Percentiles rank a stretch among this genome's conserved stretches.
phyloP scores from a whole-genome alignment of 495 filamentous ascomycete species.

The Bathelium albidoporum region DNA sequence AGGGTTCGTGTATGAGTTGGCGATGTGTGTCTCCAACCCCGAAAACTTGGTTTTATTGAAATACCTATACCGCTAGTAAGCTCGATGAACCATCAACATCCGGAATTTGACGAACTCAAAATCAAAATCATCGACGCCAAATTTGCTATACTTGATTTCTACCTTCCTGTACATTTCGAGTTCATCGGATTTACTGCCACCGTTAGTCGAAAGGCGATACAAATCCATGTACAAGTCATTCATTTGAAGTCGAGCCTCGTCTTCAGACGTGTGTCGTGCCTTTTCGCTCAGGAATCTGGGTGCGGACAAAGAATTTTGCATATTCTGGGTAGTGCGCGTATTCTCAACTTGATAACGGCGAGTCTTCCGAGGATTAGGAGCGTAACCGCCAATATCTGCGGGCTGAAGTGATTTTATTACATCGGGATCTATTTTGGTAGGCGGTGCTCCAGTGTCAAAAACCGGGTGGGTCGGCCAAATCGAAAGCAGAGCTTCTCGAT shows the following conservation, averaged over 20 bases:
- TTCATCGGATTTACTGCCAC: slow-evolving; percentile 55
- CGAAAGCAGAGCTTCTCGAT: slow-evolving; percentile 76
- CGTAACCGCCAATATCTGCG: slow-evolving; percentile 61
- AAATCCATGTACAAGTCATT: slow-evolving; percentile 55
- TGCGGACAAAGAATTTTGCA: slow-evolving; percentile 45
- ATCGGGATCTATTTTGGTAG: slow-evolving; percentile 62
- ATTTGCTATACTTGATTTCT: slow-evolving; percentile 95
- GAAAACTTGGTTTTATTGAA: slow-evolving; percentile 89
- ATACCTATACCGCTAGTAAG: slow-evolving; percentile 43
- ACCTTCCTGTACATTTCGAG: slow-evolving; percentile 79
- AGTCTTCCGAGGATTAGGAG: slow-evolving; percentile 62
- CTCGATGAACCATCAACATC: background rate
- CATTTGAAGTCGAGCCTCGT: slow-evolving; percentile 35
- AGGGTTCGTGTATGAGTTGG: slow-evolving; percentile 91
- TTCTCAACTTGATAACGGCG: slow-evolving; percentile 77
- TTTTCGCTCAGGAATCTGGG: slow-evolving; percentile 94
- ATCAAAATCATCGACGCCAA: slow-evolving; percentile 96
- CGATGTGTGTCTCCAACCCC: slow-evolving; percentile 88
- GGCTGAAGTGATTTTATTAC: slow-evolving; percentile 56
- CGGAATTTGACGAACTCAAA: slow-evolving; percentile 54
- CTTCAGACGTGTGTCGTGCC: slow-evolving; percentile 50
- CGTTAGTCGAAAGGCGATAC: slow-evolving; percentile 25
- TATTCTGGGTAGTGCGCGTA: slow-evolving; percentile 47
- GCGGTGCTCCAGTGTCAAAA: slow-evolving; percentile 75
- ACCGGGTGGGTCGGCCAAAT: slow-evolving; percentile 77